phyloP scores from a whole-genome alignment of 2,329 filamentous ascomycete species.

The Harringtonia aguacate region DNA sequence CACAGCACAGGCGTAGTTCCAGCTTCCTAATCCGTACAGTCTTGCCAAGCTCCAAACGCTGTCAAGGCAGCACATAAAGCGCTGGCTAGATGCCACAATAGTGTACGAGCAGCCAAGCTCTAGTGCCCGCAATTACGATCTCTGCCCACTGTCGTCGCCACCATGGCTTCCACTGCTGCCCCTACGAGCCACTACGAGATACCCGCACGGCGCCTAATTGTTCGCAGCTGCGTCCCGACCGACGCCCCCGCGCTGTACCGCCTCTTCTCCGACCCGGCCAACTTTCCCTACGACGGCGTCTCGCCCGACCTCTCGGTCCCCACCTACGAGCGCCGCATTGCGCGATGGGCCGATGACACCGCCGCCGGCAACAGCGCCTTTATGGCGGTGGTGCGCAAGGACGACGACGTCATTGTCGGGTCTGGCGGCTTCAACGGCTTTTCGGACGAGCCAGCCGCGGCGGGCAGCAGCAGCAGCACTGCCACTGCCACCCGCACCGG shows the following conservation, averaged over 20 bases:
- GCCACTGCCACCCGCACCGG: not conserved
- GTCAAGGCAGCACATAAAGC: too few species aligned
- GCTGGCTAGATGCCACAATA: too few species aligned
- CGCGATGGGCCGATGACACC: not conserved
- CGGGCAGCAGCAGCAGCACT: not conserved
- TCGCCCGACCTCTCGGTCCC: not conserved
- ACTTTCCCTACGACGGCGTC: not conserved
- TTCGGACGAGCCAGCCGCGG: too few species aligned
- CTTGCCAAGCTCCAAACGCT: too few species aligned
- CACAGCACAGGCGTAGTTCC: too few species aligned
- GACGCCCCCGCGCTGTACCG: not conserved
- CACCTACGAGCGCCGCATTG: not conserved
- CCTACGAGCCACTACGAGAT: not conserved
- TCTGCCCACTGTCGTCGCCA: too few species aligned
- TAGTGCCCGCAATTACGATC: too few species aligned
- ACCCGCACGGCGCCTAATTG: not conserved
- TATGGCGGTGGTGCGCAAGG: not conserved
- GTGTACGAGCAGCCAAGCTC: too few species aligned
- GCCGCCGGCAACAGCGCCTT: not conserved
- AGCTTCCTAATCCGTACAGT: too few species aligned
- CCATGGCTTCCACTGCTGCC: too few species aligned
- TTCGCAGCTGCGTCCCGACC: not conserved
- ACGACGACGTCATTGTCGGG: not conserved
- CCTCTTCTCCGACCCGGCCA: not conserved
- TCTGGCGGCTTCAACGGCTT: constrained; percentile 1